phyloP scores from a whole-genome alignment of 1,284 basidiomycete genomes.

The Irpex sp. region DNA sequence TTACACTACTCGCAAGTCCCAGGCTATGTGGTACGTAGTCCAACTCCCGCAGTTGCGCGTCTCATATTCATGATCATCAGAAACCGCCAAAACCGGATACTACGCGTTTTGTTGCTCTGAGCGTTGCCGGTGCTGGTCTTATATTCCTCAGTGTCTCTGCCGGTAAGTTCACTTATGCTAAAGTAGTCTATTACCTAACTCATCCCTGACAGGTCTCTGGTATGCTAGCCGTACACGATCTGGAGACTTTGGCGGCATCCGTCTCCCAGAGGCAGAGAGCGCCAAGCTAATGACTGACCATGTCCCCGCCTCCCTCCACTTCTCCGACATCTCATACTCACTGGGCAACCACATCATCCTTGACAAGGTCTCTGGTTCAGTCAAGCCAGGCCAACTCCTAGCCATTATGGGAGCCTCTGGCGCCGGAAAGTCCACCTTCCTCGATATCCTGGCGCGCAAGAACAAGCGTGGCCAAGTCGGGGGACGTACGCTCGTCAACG shows the following conservation, averaged over 20 bases:
- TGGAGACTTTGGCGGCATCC: constrained; percentile 71
- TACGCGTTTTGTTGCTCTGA: constrained; percentile 77
- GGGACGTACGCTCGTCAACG: constrained; percentile 84
- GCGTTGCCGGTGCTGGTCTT: constrained; percentile 72
- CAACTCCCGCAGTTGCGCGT: background rate
- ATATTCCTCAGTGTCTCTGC: constrained; percentile 56
- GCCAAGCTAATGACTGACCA: constrained; percentile 89
- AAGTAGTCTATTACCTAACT: no score
- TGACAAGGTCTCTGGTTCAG: constrained; percentile 74
- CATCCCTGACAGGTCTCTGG: no score
- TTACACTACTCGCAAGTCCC: constrained; percentile 92
- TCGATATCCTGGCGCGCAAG: constrained; percentile 92
- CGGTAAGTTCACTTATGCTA: no score
- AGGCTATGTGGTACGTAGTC: constrained; percentile 71
- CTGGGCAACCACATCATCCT: constrained; percentile 70
- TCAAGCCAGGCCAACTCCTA: constrained; percentile 84
- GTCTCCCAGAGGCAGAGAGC: constrained; percentile 76
- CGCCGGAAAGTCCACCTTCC: constrained; percentile 93
- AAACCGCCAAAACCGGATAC: constrained; percentile 77
- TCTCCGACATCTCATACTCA: constrained; percentile 78
- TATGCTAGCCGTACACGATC: constrained; percentile 74
- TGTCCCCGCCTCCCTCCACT: constrained; percentile 88
- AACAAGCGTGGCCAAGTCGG: constrained; percentile 74
- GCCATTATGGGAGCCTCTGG: constrained; percentile 97
- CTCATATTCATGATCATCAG: constrained; percentile 29